Base-by-base conservation (phyloP, 768 basidiomycete species). In the Lactarius vividus region DNA sequence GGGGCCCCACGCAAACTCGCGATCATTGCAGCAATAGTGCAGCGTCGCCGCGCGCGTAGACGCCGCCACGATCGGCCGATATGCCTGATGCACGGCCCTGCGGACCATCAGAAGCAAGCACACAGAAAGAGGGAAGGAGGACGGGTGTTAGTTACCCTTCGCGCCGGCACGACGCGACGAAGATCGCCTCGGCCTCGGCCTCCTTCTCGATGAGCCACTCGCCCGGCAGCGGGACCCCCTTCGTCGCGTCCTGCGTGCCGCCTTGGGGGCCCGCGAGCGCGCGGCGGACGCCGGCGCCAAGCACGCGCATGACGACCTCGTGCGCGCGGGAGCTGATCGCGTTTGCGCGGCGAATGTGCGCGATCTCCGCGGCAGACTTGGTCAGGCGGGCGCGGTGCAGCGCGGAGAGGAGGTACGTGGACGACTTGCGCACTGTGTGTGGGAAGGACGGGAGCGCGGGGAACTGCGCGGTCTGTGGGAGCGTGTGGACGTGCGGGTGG, bases 1-100 rank as follows among this genome's bases (percentile, higher is more conserved):
- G 7, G 92, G 92, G 3, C 91, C 91, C 92, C 91, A 94, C 1
- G 89, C 87, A 73, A 94, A 92, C 55, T 87, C 88, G 64, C 84
- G 84, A 74, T 95, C 92, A 72, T 96, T 97, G 78, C 93, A 95
- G 72, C 94, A 94, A 76, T 98, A 98, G 73, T 98, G 96, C 4
- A 98, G 79, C 0, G 94, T 97, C 1, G 93, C 88, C 4, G 95
- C 94, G 23, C 93, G 84, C 2, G 85, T 85, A 0, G 94, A 89
- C 0, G 90, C 88, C 1, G 96, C 96, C 2, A 95, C 91, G 61
- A 97, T 97, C 1, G 96, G 95, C 8, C 92, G 81, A 76, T 98
- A 98, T 0, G 95, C 93, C 77, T 96, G 94, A 59, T 90, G 90
- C 13, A 87, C 82, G 1, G 94, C 82, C 20, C 94, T 96, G 29